phyloP scores from a whole-genome alignment of 352 stramenopile species.

The Pythium rishiriense region DNA sequence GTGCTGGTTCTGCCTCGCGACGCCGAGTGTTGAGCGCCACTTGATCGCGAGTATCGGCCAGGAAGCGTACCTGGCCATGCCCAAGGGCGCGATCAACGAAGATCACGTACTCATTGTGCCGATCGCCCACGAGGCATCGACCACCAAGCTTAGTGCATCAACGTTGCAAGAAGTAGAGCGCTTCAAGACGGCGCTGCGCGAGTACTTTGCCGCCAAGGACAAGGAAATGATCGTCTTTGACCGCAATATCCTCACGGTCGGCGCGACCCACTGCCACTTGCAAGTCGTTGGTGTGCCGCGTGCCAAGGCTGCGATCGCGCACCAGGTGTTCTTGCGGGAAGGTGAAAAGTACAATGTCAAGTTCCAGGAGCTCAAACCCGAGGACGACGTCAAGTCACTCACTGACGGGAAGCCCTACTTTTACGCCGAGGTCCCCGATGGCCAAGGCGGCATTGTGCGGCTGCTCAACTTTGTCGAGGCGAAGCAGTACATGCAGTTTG shows the following conservation, averaged over 20 bases:
- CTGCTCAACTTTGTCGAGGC: conserved; percentile 67
- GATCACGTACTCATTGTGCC: conserved; percentile 81
- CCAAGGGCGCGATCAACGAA: conserved; percentile 74
- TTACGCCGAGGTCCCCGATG: conserved; percentile 64
- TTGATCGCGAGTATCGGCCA: conserved; percentile 83
- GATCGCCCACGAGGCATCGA: conserved; percentile 72
- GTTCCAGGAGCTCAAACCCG: conserved; percentile 46
- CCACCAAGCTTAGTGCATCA: conserved; percentile 42
- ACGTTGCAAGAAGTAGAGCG: conserved; percentile 58
- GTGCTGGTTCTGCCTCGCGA: conserved; percentile 86
- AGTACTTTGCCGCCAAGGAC: conserved; percentile 61
- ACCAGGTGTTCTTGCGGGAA: conserved; percentile 59
- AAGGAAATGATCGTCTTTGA: conserved; percentile 81
- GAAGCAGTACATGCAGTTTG: conserved; percentile 87
- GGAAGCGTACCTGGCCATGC: conserved; percentile 79
- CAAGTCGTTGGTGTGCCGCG: conserved; percentile 69
- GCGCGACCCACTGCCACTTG: conserved; percentile 74
- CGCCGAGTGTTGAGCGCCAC: conserved; percentile 73
- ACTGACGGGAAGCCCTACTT: conserved; percentile 59
- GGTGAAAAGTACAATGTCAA: conserved; percentile 75
- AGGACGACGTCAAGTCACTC: conserved; percentile 39
- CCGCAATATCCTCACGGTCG: conserved; percentile 73
- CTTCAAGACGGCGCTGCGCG: conserved; percentile 61
- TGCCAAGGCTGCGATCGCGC: conserved; percentile 35
- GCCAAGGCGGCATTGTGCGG: conserved; percentile 32